These are phyloP conservation scores for Fomitopsis pinicola DNA, from an alignment of 1,284 basidiomycete genomes.

Conservation along the genomic window DNA sequence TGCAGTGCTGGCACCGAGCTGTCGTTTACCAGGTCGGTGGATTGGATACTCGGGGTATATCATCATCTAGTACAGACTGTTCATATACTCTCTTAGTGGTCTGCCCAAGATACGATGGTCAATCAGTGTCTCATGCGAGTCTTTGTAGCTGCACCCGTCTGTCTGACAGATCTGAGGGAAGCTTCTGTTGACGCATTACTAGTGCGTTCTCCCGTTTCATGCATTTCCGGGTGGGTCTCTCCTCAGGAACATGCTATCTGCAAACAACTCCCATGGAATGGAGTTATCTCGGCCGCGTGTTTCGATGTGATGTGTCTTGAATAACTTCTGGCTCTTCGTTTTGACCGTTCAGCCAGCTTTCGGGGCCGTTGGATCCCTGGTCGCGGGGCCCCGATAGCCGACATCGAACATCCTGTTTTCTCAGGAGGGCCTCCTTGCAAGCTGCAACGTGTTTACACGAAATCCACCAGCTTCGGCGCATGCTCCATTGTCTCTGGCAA, in stretches of 20 bases:
- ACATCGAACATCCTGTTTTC: background rate
- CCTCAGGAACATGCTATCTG: background rate
- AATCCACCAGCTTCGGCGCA: background rate
- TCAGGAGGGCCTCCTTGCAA: background rate
- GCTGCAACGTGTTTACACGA: background rate
- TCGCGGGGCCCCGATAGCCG: slow-evolving; percentile 2
- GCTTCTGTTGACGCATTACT: background rate
- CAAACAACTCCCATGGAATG: background rate
- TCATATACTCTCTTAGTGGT: no score
- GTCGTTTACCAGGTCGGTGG: no score
- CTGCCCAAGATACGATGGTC: no score
- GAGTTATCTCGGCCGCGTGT: background rate
- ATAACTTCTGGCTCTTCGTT: background rate
- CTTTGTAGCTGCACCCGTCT: no score
- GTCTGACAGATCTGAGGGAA: no score
- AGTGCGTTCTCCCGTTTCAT: background rate
- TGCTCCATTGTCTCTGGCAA: background rate
- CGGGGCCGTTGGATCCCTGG: background rate
- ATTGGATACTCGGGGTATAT: no score
- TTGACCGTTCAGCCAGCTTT: background rate
- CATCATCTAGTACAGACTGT: no score
- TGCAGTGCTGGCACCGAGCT: no score
- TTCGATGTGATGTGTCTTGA: background rate
- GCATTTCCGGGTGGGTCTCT: background rate
- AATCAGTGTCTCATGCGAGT: no score